These are phyloP conservation scores for Xanthoceras sorbifolium DNA, from an alignment of 345 rosid species.

Conservation along the genomic window DNA sequence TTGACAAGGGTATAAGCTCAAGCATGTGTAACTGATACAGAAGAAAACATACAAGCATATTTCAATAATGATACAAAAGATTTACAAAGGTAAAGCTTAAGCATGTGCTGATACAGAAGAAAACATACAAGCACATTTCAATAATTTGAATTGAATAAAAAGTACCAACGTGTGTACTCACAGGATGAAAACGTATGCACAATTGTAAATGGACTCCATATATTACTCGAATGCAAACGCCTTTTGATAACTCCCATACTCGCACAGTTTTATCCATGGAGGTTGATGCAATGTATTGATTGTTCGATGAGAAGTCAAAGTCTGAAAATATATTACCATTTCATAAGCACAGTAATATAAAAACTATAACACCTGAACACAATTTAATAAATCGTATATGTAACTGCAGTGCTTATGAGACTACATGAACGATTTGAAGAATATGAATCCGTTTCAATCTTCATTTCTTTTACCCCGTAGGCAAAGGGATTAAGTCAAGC, in stretches of 20 bases:
- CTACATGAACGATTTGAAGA: neutral
- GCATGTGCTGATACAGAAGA: neutral
- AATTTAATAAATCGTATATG: neutral
- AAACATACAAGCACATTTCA: neutral
- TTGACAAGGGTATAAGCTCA: neutral
- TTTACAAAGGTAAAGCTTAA: neutral
- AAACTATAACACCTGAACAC: neutral
- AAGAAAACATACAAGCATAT: neutral
- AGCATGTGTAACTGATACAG: neutral
- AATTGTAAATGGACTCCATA: slow-evolving; percentile 85
- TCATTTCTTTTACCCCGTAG: neutral
- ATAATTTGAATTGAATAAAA: slow-evolving; percentile 10
- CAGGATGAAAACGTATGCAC: slow-evolving; percentile 96
- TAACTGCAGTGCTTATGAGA: neutral
- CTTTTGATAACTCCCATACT: slow-evolving; percentile 94
- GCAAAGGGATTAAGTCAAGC: neutral
- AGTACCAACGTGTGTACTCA: slow-evolving; percentile 42
- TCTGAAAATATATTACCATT: slow-evolving; percentile 52
- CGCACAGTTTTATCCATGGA: slow-evolving; percentile 95
- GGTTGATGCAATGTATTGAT: slow-evolving; percentile 92
- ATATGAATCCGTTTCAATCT: neutral
- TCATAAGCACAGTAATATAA: slow-evolving; percentile 23
- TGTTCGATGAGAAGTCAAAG: slow-evolving; percentile 97
- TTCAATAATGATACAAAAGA: too few relatives aligned
- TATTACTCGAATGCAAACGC: slow-evolving; percentile 90